Base-by-base conservation (phyloP, 352 stramenopile species). In the Pythium rishiriense region DNA sequence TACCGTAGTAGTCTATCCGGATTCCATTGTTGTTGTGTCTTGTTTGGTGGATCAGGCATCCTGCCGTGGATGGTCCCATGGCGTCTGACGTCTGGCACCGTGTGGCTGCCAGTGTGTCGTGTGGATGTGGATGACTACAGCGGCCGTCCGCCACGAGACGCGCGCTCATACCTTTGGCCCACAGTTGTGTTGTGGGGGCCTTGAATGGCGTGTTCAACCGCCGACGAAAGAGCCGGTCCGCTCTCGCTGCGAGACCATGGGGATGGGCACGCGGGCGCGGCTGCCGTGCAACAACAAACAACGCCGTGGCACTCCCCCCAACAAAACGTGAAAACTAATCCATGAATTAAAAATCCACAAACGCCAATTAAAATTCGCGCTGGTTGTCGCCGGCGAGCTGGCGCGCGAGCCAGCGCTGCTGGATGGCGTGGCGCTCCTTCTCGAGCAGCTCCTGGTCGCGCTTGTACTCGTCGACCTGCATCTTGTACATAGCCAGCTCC, bases 401-500 rank as follows among this genome's bases (percentile, higher is more conserved):
- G 26, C 52, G 45, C 28, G 77, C 54, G 25, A 94, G 63, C 85
- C 83, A 96, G 25, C 74, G 56, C 15, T 88, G 74, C 62, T 88
- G 76, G n/a, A 94, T 64, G 21, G 72, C 59, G 7, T 80, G 69
- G 43, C 86, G 84, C 51, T 96, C 74, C 24, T 69, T 75, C 43
- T 91, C 82, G 10, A 93, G 69, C 55, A 78, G 68, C 49, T 76
- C 70, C 42, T 87, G 64, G 10, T 96, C 84, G 55, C 77, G 74
- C 1, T 83, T 77, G 64, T 93, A 96, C 49, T 89, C 81, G 46
- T 88, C 80, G 24, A 97, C 88, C 62, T 97, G 87, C 71, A 95
- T 84, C 69, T 97, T 97, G 76, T 97, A 98, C 85, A 98, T 94
- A 21, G 83, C 75, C 28, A 97, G 83, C 64, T 98, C 91, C n/a